Conservation (phyloP, 305 asterid species). For the Plantago coronopus region DNA sequence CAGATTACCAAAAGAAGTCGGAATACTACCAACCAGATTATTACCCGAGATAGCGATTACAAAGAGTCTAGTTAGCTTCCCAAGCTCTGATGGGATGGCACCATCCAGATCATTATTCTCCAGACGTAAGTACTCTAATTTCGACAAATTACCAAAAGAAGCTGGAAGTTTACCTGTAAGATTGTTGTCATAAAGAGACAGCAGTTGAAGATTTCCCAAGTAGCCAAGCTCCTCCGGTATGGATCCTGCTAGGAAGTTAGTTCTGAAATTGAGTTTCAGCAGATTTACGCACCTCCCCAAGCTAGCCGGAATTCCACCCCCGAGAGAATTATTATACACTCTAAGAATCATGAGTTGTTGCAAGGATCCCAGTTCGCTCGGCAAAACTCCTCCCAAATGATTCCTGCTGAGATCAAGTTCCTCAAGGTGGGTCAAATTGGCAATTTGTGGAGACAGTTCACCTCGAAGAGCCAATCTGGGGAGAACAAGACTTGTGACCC, state of each 20-base stretch:
- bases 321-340: conserved; percentile 24
- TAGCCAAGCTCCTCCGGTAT: conserved; percentile 34
- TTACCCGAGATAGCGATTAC: conserved; percentile 18
- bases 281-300: conserved; percentile 30
- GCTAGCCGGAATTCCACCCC: conserved; percentile 29
- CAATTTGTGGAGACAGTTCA: conserved; percentile 17
- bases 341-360: conserved; percentile 27
- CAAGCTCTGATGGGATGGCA: conserved; percentile 23
- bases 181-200: conserved; percentile 29
- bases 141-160: conserved; percentile 34
- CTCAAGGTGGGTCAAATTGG: conserved; percentile 28
- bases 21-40: neutral
- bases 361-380: conserved; percentile 34
- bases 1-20: conserved; percentile 17
- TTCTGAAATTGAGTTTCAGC: conserved; percentile 24
- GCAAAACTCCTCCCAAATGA: conserved; percentile 27
- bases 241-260: conserved; percentile 27
- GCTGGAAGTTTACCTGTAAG: conserved; percentile 29
- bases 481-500: conserved; percentile 29
- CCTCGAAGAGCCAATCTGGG: conserved; percentile 32
- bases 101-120: conserved; percentile 5
- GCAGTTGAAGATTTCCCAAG: conserved; percentile 21
- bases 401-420: conserved; percentile 33
- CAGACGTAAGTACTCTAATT: conserved; percentile 23
- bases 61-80: conserved; percentile 19